Conservation (phyloP, 2,329 filamentous ascomycete genomes). For the Chrysoporthe puriensis region DNA sequence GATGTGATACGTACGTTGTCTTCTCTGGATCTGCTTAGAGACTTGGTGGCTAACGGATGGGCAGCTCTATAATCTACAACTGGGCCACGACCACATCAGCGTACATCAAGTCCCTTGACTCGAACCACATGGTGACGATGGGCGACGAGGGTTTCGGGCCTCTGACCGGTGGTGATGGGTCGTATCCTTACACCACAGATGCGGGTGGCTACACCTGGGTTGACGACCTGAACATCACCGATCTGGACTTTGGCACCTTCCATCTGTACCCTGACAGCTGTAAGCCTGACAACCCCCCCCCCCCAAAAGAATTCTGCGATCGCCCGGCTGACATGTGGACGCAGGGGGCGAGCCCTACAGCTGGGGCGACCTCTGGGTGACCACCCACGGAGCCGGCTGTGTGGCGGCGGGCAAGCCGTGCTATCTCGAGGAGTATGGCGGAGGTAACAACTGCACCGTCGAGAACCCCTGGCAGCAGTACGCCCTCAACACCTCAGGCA, state of each 20-base stretch:
- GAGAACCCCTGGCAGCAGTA: conserved; percentile 31
- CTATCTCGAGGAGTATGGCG: conserved; percentile 31
- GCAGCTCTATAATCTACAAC: conserved; percentile 51
- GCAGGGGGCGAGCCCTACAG: conserved; percentile 27
- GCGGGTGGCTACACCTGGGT: conserved; percentile 56
- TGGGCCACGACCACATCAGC: conserved; percentile 62
- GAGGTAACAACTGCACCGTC: conserved; percentile 28
- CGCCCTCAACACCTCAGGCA: conserved; percentile 29
- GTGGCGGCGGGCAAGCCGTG: conserved; percentile 30
- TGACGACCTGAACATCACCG: conserved; percentile 53
- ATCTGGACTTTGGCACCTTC: conserved; percentile 58
- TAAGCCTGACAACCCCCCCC: conserved; percentile 15
- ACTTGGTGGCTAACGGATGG: not conserved
- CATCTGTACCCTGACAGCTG: conserved; percentile 49
- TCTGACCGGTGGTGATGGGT: conserved; percentile 47
- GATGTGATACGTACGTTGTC: conserved; percentile 48
- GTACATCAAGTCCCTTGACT: conserved; percentile 68
- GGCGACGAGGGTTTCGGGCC: conserved; percentile 60
- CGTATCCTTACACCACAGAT: conserved; percentile 54
- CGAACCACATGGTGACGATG: conserved; percentile 64
- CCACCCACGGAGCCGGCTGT: conserved; percentile 29
- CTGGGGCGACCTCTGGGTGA: conserved; percentile 31
- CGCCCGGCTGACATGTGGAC: not conserved
- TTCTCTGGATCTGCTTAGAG: no score
- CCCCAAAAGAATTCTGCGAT: not conserved